Percentiles rank a stretch among this genome's conserved stretches.
These are phyloP conservation scores for Phyllosticta citribraziliensis DNA, from an alignment of 2,329 filamentous ascomycete species.

Conservation along the genomic window DNA sequence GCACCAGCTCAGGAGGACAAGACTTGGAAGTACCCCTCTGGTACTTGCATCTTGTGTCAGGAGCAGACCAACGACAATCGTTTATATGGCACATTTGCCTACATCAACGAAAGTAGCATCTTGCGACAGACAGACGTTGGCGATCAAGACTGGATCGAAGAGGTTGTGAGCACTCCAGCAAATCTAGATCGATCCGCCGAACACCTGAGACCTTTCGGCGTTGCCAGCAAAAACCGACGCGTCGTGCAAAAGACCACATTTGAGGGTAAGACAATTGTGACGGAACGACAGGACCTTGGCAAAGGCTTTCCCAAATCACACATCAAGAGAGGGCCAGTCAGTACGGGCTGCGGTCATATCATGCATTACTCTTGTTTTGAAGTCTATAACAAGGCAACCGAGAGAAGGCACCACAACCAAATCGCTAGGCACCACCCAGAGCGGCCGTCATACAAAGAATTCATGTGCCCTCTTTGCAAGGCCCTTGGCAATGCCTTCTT, in stretches of 20 bases:
- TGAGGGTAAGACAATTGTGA: constrained; percentile 58
- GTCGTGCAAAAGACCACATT: constrained; percentile 66
- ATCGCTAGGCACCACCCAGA: constrained; percentile 94
- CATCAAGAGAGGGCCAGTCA: constrained; percentile 65
- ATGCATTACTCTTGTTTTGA: constrained; percentile 98
- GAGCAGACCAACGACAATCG: constrained; percentile 86
- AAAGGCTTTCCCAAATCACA: constrained; percentile 72
- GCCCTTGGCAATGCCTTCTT: constrained; percentile 91
- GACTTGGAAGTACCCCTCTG: constrained; percentile 81
- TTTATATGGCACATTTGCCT: constrained; percentile 86
- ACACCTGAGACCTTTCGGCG: constrained; percentile 74
- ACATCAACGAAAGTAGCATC: constrained; percentile 77
- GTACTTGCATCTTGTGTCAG: constrained; percentile 92
- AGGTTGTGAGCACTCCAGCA: constrained; percentile 66
- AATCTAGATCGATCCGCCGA: constrained; percentile 83
- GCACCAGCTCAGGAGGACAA: constrained; percentile 58
- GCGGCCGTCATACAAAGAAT: constrained; percentile 67
- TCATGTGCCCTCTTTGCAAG: constrained; percentile 94
- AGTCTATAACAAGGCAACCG: constrained; percentile 75
- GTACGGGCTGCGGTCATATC: constrained; percentile 89
- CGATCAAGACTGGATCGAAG: constrained; percentile 73
- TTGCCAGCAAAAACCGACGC: constrained; percentile 76
- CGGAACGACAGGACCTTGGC: constrained; percentile 73
- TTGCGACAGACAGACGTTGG: constrained; percentile 76
- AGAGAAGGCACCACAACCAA: constrained; percentile 77